Evolutionary conservation across 2,329 filamentous ascomycete species (phyloP), one percentile per base, ranked within the genome.

Genomic region (Calonectria fujianensis): DNA sequence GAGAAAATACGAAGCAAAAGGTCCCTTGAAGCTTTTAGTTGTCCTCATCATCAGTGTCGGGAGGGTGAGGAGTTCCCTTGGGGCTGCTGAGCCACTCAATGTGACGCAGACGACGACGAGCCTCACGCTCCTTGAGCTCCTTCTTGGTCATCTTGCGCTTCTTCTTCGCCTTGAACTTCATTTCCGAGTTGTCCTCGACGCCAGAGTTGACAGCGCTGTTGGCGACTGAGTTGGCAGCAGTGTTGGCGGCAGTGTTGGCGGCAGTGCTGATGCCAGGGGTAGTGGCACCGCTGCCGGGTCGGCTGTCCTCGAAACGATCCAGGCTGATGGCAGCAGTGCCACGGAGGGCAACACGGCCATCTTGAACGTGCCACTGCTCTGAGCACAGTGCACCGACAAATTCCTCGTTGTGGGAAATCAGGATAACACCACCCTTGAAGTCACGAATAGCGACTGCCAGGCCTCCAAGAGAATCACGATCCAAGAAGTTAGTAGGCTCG

Each of bases 131-230:
- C 91, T 99, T 99, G 84, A 96, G 80, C 86, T 99, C 96, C 87
- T 96, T 96, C 89, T 97, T 95, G 72, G 97, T 99, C 92, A 97
- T 92, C 95, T 99, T 99, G 93, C 96, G 98, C 95, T 98, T 98
- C 91, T 96, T 97, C 86, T 90, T 92, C 13, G 94, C 90, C 85
- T 90, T 92, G 93, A 99, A 99, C 88, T 97, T 96, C 90, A 99
- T 91, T 75, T 85, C 94, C 85, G 82, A 89, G 74, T 92, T 92
- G 80, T 97, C 96, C 86, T 98, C 96, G 0, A 90, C 92, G n/a
- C 95, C 96, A 67, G 92, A 94, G 88, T 96, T 96, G 74, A 93
- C 93, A 2, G 90, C 89, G 76, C 88, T 90, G 64, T 87, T 88
- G 67, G 89, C 90, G 54, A 89, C 91, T 4, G 87, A 88, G 82